Evolutionary conservation across 441 rosid genomes (phyloP).

Genomic region (California macrophylla): DNA sequence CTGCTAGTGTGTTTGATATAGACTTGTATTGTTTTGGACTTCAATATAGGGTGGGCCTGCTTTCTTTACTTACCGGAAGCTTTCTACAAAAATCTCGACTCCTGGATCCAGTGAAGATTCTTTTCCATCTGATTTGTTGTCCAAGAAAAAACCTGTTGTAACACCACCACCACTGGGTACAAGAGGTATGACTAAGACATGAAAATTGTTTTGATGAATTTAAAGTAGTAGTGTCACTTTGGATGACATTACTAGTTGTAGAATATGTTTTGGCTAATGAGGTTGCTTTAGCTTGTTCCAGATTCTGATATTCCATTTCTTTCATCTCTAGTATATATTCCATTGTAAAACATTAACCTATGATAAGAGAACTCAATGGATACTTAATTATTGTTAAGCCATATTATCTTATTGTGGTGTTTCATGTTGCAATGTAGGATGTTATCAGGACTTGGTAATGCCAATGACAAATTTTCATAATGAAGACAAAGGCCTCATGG

Average conservation of each 20-base stretch:
- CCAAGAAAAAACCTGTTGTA: conserved; percentile 26
- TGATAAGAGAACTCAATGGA: background rate
- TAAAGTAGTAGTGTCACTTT: background rate
- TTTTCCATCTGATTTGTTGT: conserved; percentile 57
- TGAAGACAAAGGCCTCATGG: conserved; percentile 68
- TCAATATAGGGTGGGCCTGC: conserved; percentile 34
- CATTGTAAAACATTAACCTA: background rate
- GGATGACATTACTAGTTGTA: background rate
- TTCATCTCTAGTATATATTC: background rate
- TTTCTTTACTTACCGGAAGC: conserved; percentile 32
- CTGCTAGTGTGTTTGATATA: background rate
- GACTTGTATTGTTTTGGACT: background rate
- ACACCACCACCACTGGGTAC: conserved; percentile 32
- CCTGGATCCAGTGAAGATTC: conserved; percentile 39
- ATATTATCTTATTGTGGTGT: background rate
- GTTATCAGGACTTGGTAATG: conserved; percentile 62
- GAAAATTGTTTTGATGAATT: background rate
- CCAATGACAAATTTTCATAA: conserved; percentile 65
- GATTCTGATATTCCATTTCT: background rate
- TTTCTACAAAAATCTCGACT: conserved; percentile 43
- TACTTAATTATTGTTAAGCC: conserved; percentile 6
- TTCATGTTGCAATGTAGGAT: conserved; percentile 31
- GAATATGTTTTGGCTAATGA: background rate
- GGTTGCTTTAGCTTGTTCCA: background rate
- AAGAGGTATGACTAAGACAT: conserved; percentile 34